Percentiles rank a stretch among this genome's conserved stretches.
Conservation (phyloP, 2,329 filamentous ascomycete genomes). For the Pestalotiopsis sp. region DNA sequence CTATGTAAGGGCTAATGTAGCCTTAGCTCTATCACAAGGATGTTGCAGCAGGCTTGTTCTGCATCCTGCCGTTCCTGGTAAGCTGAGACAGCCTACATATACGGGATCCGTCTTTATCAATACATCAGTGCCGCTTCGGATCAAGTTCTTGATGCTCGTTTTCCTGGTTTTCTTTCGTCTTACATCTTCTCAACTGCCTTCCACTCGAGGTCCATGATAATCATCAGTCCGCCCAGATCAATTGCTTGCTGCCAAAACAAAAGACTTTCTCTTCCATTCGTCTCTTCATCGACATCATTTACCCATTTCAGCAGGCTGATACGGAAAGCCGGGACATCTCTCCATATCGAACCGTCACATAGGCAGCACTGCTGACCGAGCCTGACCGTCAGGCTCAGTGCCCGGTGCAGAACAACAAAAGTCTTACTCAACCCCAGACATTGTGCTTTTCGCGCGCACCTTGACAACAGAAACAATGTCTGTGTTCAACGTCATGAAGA, state of each 20-base stretch:
- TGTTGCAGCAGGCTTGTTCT: not conserved
- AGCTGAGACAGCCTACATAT: not conserved
- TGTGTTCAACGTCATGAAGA: constrained; percentile 55
- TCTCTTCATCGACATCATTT: not conserved
- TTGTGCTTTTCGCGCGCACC: not conserved
- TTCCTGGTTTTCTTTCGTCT: not conserved
- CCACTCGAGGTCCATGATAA: not conserved
- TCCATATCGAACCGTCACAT: not conserved
- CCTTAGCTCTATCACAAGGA: not conserved
- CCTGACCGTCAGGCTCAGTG: not conserved
- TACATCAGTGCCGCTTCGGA: not conserved
- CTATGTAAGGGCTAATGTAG: not conserved
- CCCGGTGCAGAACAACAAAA: not conserved
- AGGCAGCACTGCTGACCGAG: not conserved
- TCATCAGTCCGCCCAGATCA: not conserved
- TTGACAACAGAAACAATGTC: constrained; percentile 44
- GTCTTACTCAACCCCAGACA: not conserved
- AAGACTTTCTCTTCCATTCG: not conserved
- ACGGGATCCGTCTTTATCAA: constrained; percentile 1
- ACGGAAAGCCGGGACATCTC: not conserved
- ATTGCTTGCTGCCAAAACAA: not conserved
- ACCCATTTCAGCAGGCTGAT: not conserved
- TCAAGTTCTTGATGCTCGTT: not conserved
- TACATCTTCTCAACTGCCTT: not conserved
- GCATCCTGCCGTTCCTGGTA: not conserved